Conservation (phyloP, 345 rosid genomes). For the Rhizophora mangle region DNA sequence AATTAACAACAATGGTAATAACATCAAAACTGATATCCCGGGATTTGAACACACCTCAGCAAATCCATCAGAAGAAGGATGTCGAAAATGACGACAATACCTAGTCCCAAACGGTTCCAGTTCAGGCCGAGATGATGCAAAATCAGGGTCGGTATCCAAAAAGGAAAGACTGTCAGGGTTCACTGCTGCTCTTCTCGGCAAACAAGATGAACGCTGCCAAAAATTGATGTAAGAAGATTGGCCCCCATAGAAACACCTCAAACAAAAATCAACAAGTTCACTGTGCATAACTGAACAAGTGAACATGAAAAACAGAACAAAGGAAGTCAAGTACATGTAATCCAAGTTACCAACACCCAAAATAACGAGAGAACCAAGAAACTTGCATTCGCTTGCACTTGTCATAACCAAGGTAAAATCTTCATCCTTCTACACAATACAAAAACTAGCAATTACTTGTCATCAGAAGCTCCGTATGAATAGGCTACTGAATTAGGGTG, state of each 20-base stretch:
- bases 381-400: not conserved
- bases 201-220: constrained; percentile 52
- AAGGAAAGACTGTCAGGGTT: constrained; percentile 45
- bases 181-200: constrained; percentile 37
- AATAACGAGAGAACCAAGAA: not conserved
- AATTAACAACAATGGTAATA: not conserved
- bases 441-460: constrained; percentile 13
- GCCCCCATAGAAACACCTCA: constrained; percentile 1
- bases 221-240: constrained; percentile 13
- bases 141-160: constrained; percentile 44
- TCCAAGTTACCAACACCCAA: not conserved
- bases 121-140: constrained; percentile 35
- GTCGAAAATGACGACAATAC: constrained; percentile 64
- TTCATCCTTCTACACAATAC: not conserved
- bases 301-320: not conserved
- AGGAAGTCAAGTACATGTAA: not conserved
- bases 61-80: constrained; percentile 76
- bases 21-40: not conserved
- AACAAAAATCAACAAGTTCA: not conserved
- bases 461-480: constrained; percentile 21
- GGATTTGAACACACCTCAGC: constrained; percentile 56
- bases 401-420: not conserved
- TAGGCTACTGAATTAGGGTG: not conserved
- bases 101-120: constrained; percentile 46
- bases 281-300: not conserved